Base-by-base conservation (phyloP, 257 asterid genomes). In the Verbascum thapsus region DNA sequence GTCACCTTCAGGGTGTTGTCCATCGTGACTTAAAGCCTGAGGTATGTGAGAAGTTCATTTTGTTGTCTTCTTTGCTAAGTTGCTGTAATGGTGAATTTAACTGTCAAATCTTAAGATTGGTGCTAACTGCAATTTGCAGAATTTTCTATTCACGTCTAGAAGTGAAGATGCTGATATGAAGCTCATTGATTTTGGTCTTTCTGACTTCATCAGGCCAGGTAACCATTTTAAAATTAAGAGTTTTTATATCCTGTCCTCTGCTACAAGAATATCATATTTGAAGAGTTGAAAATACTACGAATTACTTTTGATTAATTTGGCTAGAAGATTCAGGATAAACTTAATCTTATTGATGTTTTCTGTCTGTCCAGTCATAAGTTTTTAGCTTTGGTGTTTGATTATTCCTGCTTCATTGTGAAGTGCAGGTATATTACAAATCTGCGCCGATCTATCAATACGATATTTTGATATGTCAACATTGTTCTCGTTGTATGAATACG, bases 11-110 rank as follows among this genome's bases (percentile, higher is more conserved):
- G 71, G 98, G 98, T 53, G 98, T 92, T 51, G 97, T 92, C 54
- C 98, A 92, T 76, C 97, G 98, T 19, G 98, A 92, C 79, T 75
- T 92, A 73, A 92, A 92, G 81, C 98, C 98, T 20, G 98, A 92
- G 98, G 97, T 92, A 84, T 43, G 49, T 44, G 7, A 12, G 9
- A 26, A 57, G 38, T 44, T 75, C 53, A 17, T 42, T 57, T n/a
- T 37, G 11, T 23, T 60, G 50, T 38, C 20, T 61, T 10, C 23
- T 70, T 57, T 18, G 59, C 6, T 7, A 53, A 18, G 8, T 15
- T 53, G 38, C 56, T 58, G 63, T 49, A 66, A 15, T 38, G 42
- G 61, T 66, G 65, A 49, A 58, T 38, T 55, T 40, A 38, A 19
- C 43, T 58, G 47, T 56, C 70, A 45, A 20, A 20, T 47, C 55